Evolutionary conservation across 1,284 basidiomycete species (phyloP).

Genomic region (Quambalaria eucalypti): DNA sequence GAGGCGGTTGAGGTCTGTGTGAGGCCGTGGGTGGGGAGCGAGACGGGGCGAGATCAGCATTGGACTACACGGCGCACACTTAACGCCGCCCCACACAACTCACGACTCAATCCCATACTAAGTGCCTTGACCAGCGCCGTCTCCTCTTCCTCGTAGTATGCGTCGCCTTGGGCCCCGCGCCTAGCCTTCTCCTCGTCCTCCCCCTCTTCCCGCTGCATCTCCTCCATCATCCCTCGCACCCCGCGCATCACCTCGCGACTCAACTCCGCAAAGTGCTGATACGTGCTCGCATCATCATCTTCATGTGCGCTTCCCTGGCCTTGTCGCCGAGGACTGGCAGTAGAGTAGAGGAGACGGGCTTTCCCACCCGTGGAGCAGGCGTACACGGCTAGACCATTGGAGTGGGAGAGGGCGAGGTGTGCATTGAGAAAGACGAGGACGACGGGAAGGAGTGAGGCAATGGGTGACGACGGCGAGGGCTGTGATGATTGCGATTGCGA

Average conservation of each 20-base stretch:
- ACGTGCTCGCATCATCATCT: slow-evolving; percentile 29
- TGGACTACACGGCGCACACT: not conserved
- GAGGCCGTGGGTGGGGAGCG: not conserved
- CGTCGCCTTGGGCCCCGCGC: not conserved
- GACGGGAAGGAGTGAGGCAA: slow-evolving; percentile 50
- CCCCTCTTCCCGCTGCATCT: slow-evolving; percentile 4
- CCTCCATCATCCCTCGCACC: slow-evolving; percentile 4
- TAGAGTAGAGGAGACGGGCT: slow-evolving; percentile 1
- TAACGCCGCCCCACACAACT: not conserved
- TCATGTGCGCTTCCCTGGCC: not conserved
- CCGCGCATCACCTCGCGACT: slow-evolving; percentile 31
- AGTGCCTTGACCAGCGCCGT: not conserved
- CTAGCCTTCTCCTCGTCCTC: not conserved
- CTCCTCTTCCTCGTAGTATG: not conserved
- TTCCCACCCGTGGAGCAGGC: slow-evolving; percentile 47
- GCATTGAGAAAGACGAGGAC: slow-evolving; percentile 77
- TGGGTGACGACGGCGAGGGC: slow-evolving; percentile 29
- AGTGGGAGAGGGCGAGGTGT: slow-evolving; percentile 79
- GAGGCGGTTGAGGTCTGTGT: slow-evolving; percentile 1
- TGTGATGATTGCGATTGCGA: slow-evolving; percentile 5
- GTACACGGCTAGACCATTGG: slow-evolving; percentile 84
- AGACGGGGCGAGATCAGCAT: too few species aligned
- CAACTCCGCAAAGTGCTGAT: slow-evolving; percentile 35
- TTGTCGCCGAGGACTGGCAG: not conserved
- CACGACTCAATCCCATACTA: not conserved